phyloP scores from a whole-genome alignment of 345 rosid species.

The Erucastrum elatum region DNA sequence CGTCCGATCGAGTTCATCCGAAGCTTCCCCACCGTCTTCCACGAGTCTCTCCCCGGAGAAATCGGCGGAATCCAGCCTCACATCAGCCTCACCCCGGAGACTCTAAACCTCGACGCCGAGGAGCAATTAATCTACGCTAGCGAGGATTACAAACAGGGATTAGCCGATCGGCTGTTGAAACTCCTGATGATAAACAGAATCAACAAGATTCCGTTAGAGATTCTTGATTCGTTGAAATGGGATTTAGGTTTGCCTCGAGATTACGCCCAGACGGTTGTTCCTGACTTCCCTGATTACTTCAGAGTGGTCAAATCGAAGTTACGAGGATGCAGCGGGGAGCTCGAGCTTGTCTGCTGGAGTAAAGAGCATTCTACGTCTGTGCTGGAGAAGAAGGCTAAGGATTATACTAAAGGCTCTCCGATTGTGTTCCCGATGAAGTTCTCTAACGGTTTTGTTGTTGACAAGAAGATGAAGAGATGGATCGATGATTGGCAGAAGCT shows the following conservation, averaged over 20 bases:
- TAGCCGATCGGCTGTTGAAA: slow-evolving; percentile 72
- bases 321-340: slow-evolving; percentile 20
- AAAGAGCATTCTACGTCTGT: slow-evolving; percentile 57
- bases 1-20: slow-evolving; percentile 95
- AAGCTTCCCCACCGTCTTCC: slow-evolving; percentile 67
- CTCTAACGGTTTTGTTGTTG: slow-evolving; percentile 62
- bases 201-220: slow-evolving; percentile 54
- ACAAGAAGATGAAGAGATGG: slow-evolving; percentile 78
- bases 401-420: slow-evolving; percentile 46
- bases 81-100: slow-evolving; percentile 74
- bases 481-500: slow-evolving; percentile 82
- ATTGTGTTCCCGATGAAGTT: slow-evolving; percentile 62
- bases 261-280: slow-evolving; percentile 47
- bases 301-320: slow-evolving; percentile 41
- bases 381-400: slow-evolving; percentile 55
- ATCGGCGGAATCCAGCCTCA: slow-evolving; percentile 66
- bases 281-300: slow-evolving; percentile 85
- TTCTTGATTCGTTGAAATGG: slow-evolving; percentile 69
- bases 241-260: slow-evolving; percentile 83
- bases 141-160: slow-evolving; percentile 55
- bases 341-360: slow-evolving; percentile 92
- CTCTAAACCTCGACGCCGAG: slow-evolving; percentile 71
- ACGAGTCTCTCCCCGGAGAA: slow-evolving; percentile 79
- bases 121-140: slow-evolving; percentile 83
- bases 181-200: slow-evolving; percentile 68